Evolutionary conservation across 139 green algal genomes (phyloP).

Genomic region (Trebouxia sp.): DNA sequence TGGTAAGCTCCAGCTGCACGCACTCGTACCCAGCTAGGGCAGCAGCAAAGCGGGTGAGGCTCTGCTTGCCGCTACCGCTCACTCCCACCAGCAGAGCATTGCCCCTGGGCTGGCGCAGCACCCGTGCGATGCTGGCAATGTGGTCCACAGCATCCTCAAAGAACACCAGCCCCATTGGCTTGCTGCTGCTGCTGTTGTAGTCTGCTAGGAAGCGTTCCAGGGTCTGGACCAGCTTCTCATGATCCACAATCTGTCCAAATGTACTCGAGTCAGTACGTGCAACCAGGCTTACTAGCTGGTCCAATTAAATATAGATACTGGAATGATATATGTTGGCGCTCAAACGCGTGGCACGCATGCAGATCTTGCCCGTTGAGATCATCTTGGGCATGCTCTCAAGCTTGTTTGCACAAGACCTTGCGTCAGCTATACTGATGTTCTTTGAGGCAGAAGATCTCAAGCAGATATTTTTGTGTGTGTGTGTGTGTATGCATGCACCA

Average conservation of each 20-base stretch:
- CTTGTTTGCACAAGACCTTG: too few species aligned
- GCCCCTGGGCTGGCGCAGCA: constrained; percentile 81
- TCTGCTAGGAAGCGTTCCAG: constrained; percentile 54
- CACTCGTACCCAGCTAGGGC: constrained; percentile 31
- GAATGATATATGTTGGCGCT: too few species aligned
- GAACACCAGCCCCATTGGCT: constrained; percentile 50
- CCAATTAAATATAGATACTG: background rate
- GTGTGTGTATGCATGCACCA: too few species aligned
- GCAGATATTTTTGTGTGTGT: too few species aligned
- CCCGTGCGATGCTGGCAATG: constrained; percentile 67
- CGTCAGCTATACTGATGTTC: too few species aligned
- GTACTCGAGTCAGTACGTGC: background rate
- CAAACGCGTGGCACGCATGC: too few species aligned
- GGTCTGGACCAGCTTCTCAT: constrained; percentile 18
- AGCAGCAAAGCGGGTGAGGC: constrained; percentile 76
- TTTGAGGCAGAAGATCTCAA: too few species aligned
- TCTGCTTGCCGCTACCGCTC: constrained; percentile 73
- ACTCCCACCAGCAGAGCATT: constrained; percentile 87
- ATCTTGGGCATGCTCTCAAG: too few species aligned
- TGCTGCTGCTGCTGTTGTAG: constrained; percentile 69
- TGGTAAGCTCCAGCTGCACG: constrained; percentile 24
- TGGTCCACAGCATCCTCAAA: constrained; percentile 86
- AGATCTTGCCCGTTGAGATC: too few species aligned
- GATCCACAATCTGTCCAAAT: constrained; percentile 9
- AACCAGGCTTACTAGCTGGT: background rate